phyloP scores from a whole-genome alignment of 192 early-diverging fungal genomes.

The Coemansia asiatica region DNA sequence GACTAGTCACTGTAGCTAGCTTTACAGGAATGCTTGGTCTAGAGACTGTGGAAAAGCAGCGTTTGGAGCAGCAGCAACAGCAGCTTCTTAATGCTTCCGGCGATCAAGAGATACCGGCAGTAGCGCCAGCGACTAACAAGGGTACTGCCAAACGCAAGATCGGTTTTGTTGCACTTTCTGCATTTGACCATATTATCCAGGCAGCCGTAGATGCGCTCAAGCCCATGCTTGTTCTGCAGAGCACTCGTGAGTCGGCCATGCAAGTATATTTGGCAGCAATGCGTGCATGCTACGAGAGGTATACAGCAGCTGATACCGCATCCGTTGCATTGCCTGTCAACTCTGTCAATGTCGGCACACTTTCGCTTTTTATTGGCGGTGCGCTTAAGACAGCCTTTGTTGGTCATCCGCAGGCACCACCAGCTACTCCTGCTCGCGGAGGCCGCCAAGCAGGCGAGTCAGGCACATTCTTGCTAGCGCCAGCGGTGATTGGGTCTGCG shows the following conservation, averaged over 20 bases:
- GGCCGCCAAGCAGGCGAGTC: not conserved
- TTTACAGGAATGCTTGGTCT: constrained; percentile 32
- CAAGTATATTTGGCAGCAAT: constrained; percentile 19
- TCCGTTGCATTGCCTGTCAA: constrained; percentile 1
- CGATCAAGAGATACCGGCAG: not conserved
- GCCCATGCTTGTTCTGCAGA: constrained; percentile 19
- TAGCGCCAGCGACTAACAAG: not conserved
- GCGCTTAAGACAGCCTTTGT: constrained; percentile 21
- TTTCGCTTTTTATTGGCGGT: constrained; percentile 33
- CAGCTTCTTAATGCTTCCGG: not conserved
- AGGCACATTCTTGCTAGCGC: constrained; percentile 18
- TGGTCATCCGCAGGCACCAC: not conserved
- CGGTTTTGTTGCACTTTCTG: constrained; percentile 49
- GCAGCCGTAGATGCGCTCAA: constrained; percentile 34
- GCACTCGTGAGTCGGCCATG: constrained; percentile 24
- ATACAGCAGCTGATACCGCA: not conserved
- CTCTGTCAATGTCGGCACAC: constrained; percentile 35
- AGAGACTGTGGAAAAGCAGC: constrained; percentile 24
- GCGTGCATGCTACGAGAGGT: constrained; percentile 20
- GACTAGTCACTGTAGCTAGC: constrained; percentile 17
- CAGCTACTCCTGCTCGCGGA: constrained; percentile 7
- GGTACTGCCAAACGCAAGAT: constrained; percentile 26
- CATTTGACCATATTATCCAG: constrained; percentile 51
- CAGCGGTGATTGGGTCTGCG: constrained; percentile 31
- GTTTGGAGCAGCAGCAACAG: constrained; percentile 7